Base-by-base conservation (phyloP, 257 asterid species). In the Rubia yunnanensis region DNA sequence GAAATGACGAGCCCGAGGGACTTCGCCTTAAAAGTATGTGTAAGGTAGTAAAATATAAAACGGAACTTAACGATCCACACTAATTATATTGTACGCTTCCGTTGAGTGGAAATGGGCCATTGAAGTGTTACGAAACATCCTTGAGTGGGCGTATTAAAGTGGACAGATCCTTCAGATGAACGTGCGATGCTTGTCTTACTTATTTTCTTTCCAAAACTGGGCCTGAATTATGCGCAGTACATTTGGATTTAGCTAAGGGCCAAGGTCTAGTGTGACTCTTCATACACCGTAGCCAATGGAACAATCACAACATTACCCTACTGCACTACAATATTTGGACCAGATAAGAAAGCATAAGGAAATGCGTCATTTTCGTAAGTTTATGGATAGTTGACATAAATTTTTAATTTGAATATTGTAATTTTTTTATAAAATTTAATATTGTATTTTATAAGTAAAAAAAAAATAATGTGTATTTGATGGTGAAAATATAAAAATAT, bases 141-240 rank as follows among this genome's bases (percentile, higher is more conserved):
- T 30, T 22, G 36, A n/a, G 23, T 22, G 58, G 31, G 28, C 15
- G 8, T 6, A 27, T 3, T 44, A 28, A 59, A 6, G 32, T 32
- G 39, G 64, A 60, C 46, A 32, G 67, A 48, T 32, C 22, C 10
- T 32, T 46, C 44, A 14, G 49, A 13, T 20, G 26, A 59, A 28
- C 66, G 60, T 59, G 72, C 23, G 72, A 44, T 58, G 10, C 59
- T 26, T 18, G 27, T 59, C 6, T 59, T 17, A 10, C 23, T n/a
- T 1, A 50, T 5, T 20, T 20, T n/a, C 6, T n/a, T 50, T 50
- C 57, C 5, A 22, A 20, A 50, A 50, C n/a, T 50, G 24, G 57
- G 57, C 57, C 57, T 23, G 15, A 3, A 11, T 26, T 55, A 13
- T 15, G 35, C 22, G 54, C 23, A 17, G 34, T 23, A 10, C 57